A percentile compares a stretch with the other conserved stretches of the same genome.
These are phyloP conservation scores for Ilyonectria destructans DNA, from an alignment of 2,329 filamentous ascomycete genomes.

Conservation along the genomic window DNA sequence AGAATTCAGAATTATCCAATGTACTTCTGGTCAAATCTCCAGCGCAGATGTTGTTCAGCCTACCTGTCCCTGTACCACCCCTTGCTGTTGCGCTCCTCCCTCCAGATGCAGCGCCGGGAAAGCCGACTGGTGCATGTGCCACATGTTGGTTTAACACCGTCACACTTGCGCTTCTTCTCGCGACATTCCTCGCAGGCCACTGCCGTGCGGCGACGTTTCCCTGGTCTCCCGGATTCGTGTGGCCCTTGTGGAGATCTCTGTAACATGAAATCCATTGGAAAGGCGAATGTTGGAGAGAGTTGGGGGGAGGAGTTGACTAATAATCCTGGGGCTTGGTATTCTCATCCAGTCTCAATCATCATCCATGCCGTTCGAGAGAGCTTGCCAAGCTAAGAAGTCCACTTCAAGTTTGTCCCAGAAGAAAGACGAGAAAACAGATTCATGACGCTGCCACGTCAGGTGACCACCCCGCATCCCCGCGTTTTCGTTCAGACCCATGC, in stretches of 20 bases:
- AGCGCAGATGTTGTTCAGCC: neutral
- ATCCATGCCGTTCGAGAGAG: neutral
- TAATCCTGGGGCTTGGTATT: neutral
- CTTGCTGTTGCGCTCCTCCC: neutral
- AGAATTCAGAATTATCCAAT: neutral
- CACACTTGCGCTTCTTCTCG: neutral
- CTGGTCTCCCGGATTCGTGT: neutral
- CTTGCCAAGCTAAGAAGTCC: neutral
- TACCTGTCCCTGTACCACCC: neutral
- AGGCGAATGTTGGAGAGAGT: neutral
- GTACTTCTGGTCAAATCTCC: neutral
- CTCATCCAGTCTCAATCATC: neutral
- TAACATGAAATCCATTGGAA: neutral
- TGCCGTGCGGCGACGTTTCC: neutral
- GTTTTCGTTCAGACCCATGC: neutral
- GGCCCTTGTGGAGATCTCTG: neutral
- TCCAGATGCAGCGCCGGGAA: neutral
- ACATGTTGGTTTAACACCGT: neutral
- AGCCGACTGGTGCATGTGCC: neutral
- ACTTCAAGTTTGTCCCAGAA: neutral
- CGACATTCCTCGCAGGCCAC: neutral
- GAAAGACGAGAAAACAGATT: neutral
- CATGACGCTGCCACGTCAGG: neutral
- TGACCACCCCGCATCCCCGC: slow-evolving; percentile 14
- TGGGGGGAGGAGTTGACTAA: neutral